Evolutionary conservation across 805 yeast genomes (phyloP), one percentile per base, ranked within the genome.

Genomic region (Saccharomycopsis sp.): DNA sequence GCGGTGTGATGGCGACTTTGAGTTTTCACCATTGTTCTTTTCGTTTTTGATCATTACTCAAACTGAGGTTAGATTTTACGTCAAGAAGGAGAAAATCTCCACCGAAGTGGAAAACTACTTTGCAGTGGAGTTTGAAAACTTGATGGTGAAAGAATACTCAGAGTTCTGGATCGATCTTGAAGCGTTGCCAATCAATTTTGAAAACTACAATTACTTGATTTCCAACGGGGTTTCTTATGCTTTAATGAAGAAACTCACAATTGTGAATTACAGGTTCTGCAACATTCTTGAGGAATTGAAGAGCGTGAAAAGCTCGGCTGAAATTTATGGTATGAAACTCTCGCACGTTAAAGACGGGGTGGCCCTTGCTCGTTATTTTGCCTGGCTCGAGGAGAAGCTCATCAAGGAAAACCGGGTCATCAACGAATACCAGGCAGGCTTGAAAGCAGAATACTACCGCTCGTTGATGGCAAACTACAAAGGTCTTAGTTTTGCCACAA

Each of bases 11-110:
- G 71, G 69, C 15, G 97, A 89, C 57, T 78, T 89, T 43, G 79
- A 78, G 3, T 87, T 69, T 56, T 79, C 80, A 53, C 96, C 97
- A 0, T 88, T 87, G 2, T 92, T 89, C 56, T 86, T 77, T 59
- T 67, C 89, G 4, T 82, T 77, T 51, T 63, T 74, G 2, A 57
- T 71, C 1, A 48, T 68, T 12, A 38, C 46, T 21, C 18, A 23
- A 21, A 20, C 37, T 18, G 42, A 42, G 17, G 45, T 44, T 7
- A 20, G 31, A 10, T 38, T 47, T 16, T 47, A 47, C 29, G 35
- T 47, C 17, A 25, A 43, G 27, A 16, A 36, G 3, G 31, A 29
- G 7, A 47, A 48, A 16, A 8, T 47, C 8, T 23, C 38, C 16
- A 20, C 22, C 3, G 12, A 27, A 13, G 43, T 44, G n/a, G 34